These are phyloP conservation scores for Penicillium sp. DNA, from an alignment of 2,329 filamentous ascomycete species.

Conservation along the genomic window DNA sequence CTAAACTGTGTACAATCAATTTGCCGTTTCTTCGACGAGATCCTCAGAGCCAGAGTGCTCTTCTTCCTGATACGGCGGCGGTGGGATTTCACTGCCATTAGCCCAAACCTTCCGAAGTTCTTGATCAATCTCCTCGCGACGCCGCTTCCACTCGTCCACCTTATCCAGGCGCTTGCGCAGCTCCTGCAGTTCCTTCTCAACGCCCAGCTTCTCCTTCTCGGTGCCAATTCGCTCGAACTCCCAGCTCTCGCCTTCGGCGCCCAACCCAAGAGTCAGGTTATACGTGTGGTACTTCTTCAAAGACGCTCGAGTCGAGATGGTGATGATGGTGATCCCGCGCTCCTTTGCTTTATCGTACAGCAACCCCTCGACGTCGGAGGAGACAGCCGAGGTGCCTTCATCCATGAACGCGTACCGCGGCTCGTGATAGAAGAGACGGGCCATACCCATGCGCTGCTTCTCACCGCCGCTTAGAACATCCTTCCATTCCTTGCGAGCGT, in stretches of 20 bases:
- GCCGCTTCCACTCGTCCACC: constrained; percentile 77
- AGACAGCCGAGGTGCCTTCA: constrained; percentile 91
- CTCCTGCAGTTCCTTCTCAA: constrained; percentile 85
- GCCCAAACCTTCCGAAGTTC: constrained; percentile 68
- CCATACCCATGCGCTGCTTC: constrained; percentile 93
- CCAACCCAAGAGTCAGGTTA: constrained; percentile 79
- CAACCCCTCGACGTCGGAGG: constrained; percentile 87
- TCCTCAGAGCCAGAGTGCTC: constrained; percentile 2
- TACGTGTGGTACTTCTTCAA: constrained; percentile 94
- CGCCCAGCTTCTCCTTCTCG: constrained; percentile 84
- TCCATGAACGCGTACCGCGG: constrained; percentile 92
- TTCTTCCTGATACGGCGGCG: constrained; percentile 35
- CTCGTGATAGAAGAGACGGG: constrained; percentile 88
- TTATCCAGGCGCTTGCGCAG: constrained; percentile 73
- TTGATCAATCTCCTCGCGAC: constrained; percentile 73
- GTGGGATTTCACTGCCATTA: constrained; percentile 41
- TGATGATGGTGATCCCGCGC: constrained; percentile 90
- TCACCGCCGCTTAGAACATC: constrained; percentile 95
- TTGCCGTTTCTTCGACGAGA: constrained; percentile 6
- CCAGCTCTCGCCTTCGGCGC: constrained; percentile 80
- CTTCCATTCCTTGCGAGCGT: constrained; percentile 97
- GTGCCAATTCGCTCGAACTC: constrained; percentile 92
- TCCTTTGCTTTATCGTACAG: constrained; percentile 92
- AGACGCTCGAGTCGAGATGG: constrained; percentile 88
- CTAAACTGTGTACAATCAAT: constrained; percentile 1